Conservation (phyloP, 108 stramenopile genomes). For the Cyclotella kingstonii region DNA sequence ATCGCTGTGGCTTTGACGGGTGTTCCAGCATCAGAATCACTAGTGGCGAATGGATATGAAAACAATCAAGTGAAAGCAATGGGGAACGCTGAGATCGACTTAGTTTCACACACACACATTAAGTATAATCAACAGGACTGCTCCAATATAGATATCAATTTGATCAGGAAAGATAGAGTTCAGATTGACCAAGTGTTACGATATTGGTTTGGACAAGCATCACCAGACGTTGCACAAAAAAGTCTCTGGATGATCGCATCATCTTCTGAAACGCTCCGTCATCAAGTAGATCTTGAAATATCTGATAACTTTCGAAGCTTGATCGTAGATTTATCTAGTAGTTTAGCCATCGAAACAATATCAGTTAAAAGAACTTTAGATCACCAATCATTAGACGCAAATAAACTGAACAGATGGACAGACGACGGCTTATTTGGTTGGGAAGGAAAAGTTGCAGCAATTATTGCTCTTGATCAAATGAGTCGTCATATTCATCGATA, state of each 20-base stretch:
- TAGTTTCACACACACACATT: too few relatives aligned
- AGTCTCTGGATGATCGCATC: slow-evolving; percentile 86
- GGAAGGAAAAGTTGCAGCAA: slow-evolving; percentile 79
- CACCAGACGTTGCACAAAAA: slow-evolving; percentile 72
- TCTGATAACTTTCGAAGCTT: slow-evolving; percentile 46
- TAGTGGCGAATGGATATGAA: too few relatives aligned
- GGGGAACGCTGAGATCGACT: too few relatives aligned
- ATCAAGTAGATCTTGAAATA: slow-evolving; percentile 64
- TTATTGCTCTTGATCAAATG: slow-evolving; percentile 84
- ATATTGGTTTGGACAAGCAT: slow-evolving; percentile 79
- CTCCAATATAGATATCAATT: slow-evolving; percentile 6
- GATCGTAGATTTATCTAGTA: not conserved
- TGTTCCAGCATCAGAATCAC: slow-evolving; percentile 4
- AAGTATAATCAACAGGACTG: not conserved
- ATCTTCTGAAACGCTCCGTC: slow-evolving; percentile 48
- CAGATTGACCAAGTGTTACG: slow-evolving; percentile 57
- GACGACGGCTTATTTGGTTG: slow-evolving; percentile 54
- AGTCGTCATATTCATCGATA: slow-evolving; percentile 77
- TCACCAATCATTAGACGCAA: slow-evolving; percentile 9
- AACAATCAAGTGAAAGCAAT: too few relatives aligned
- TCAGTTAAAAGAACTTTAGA: slow-evolving; percentile 8
- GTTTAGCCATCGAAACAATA: not conserved
- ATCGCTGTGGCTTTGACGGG: slow-evolving; percentile 28
- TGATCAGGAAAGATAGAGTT: slow-evolving; percentile 16
- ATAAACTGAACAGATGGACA: slow-evolving; percentile 44